These are phyloP conservation scores for Chenopodium formosanum DNA, from an alignment of 148 eudicot species.

Conservation along the genomic window DNA sequence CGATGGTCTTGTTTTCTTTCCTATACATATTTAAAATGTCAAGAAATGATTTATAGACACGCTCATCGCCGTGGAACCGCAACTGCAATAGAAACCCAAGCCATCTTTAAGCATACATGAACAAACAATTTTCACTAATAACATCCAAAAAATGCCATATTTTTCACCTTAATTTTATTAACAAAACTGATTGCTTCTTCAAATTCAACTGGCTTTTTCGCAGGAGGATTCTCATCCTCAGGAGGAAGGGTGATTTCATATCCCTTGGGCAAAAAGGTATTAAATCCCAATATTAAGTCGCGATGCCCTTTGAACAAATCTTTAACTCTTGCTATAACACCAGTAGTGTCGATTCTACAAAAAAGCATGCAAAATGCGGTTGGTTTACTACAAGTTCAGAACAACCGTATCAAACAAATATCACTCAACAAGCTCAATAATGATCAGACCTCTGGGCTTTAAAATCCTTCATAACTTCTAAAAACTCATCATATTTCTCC, in stretches of 20 bases:
- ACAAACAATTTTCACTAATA: background rate
- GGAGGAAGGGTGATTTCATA: constrained; percentile 67
- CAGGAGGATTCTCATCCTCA: constrained; percentile 70
- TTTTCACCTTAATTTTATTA: constrained; percentile 82
- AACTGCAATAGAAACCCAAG: constrained; percentile 38
- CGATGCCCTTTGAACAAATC: constrained; percentile 91
- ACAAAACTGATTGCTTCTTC: constrained; percentile 90
- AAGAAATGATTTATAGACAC: constrained; percentile 86
- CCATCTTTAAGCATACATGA: background rate
- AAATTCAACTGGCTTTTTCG: constrained; percentile 83
- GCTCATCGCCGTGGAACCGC: constrained; percentile 84
- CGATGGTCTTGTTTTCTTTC: constrained; percentile 75
- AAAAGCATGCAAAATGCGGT: constrained; percentile 13
- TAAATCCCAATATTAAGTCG: constrained; percentile 78
- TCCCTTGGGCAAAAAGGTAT: constrained; percentile 95
- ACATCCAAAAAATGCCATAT: background rate
- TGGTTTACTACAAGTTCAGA: constrained; percentile 7
- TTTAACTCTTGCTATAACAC: constrained; percentile 86
- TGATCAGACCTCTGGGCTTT: constrained; percentile 73
- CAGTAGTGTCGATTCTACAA: constrained; percentile 78
- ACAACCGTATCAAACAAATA: background rate
- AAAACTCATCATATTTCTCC: constrained; percentile 89
- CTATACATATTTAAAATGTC: constrained; percentile 91
- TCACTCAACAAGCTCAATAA: constrained; percentile 7
- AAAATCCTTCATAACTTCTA: constrained; percentile 96